Evolutionary conservation across 2,329 filamentous ascomycete species (phyloP), one percentile per base, ranked within the genome.

Genomic region (Colletotrichum acutatum): DNA sequence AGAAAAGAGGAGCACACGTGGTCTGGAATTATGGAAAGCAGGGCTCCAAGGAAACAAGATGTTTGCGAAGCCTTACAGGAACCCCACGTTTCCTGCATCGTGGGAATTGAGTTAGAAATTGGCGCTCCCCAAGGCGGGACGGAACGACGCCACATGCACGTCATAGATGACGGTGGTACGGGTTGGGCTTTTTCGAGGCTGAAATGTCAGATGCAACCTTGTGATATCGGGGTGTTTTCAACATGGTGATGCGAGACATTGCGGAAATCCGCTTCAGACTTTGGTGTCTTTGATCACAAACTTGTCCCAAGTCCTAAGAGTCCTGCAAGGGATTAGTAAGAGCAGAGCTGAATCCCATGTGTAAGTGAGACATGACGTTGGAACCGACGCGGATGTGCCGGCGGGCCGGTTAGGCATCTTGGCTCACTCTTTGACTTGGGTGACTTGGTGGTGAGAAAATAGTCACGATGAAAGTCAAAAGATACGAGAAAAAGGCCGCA

Each of bases 321-420:
- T 62, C 26, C 14, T 22, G 28, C 49, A 28, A 71, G 57, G 64
- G 54, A 46, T n/a, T 28, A 30, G 30, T 16, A 49, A 26, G 49
- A 11, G 5, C 16, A 42, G 56, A 58, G 26, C 30, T n/a, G 42
- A 46, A 49, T 24, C n/a, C 46, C 46, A 34, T 54, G 16, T 42
- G 28, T 32, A 7, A 28, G 28, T 22, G 14, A 68, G 58, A 62
- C 64, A 68, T 68, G 68, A 71, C 68, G 64, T 68, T 71, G 68
- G 46, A 42, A 42, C 26, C 52, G 68, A 54, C 65, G 11, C 49
- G 28, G 14, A 19, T 26, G 34, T 62, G 68, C 64, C 68, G 64
- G 37, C 32, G 22, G 49, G 22, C 68, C 57, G 64, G 28, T 28
- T 26, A n/a, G 22, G 4, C 32, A 49, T 37, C 68, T 71, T 71